phyloP scores from a whole-genome alignment of 148 eudicot genomes.

The Cornus controversa region DNA sequence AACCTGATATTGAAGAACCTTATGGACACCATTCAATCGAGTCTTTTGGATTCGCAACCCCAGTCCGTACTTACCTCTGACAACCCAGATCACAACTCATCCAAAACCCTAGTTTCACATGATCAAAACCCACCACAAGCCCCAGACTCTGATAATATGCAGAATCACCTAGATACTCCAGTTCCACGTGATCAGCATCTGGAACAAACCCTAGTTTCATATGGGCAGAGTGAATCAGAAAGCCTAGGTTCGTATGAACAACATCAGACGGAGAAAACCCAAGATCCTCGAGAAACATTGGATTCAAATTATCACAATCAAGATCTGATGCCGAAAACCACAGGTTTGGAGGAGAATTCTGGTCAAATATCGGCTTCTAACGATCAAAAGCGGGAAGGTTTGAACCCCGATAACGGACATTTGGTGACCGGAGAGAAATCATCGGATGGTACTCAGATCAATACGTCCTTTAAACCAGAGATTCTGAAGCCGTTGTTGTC shows the following conservation, averaged over 20 bases:
- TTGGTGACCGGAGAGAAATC: neutral
- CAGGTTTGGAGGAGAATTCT: conserved; percentile 1
- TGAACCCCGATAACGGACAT: neutral
- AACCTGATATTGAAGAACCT: neutral
- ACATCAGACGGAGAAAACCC: neutral
- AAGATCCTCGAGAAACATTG: neutral
- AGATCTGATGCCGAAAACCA: neutral
- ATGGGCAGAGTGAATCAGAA: neutral
- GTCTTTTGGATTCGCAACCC: neutral
- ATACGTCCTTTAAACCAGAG: too few relatives aligned
- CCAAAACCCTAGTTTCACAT: neutral
- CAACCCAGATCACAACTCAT: neutral
- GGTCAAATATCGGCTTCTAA: neutral
- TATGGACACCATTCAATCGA: neutral
- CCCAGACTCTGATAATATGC: neutral
- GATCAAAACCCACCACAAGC: neutral
- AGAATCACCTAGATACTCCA: neutral
- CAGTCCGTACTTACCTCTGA: neutral
- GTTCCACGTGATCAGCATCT: neutral
- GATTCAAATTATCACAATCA: conserved; percentile 2
- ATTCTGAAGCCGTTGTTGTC: conserved; percentile 34
- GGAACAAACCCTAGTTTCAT: neutral
- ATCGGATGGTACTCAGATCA: neutral
- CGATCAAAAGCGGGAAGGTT: too few relatives aligned
- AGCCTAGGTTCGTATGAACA: neutral